phyloP scores from a whole-genome alignment of 2,329 filamentous ascomycete species.

The Neophaeococcomyces mojaviensis region DNA sequence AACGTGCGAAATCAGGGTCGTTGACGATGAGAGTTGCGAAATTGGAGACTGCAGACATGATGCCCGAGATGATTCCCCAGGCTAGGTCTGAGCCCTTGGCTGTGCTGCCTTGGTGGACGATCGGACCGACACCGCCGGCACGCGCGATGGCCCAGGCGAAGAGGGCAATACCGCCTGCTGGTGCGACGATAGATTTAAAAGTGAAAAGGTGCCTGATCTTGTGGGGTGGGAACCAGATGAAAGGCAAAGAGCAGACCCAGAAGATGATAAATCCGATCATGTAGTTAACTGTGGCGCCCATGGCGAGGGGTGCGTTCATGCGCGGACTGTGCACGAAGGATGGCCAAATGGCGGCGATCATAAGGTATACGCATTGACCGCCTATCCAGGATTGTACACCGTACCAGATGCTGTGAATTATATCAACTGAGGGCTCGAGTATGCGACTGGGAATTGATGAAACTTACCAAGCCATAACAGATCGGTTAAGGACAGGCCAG shows the following conservation, averaged over 20 bases:
- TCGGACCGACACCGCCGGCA: constrained; percentile 75
- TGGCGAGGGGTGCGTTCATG: constrained; percentile 34
- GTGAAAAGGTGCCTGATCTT: constrained; percentile 71
- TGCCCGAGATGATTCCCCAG: constrained; percentile 76
- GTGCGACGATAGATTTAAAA: constrained; percentile 78
- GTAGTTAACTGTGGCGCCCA: constrained; percentile 30
- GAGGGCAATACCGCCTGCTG: constrained; percentile 73
- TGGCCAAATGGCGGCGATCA: constrained; percentile 29
- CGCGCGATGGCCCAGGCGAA: constrained; percentile 80
- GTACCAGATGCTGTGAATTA: constrained; percentile 38
- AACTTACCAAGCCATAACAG: constrained; percentile 75
- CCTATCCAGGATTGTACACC: constrained; percentile 32
- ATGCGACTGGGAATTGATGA: too few species aligned
- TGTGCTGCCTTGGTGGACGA: constrained; percentile 61
- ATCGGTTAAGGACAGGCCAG: constrained; percentile 83
- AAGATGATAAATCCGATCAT: constrained; percentile 33
- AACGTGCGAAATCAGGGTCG: constrained; percentile 71
- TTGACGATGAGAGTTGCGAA: constrained; percentile 72
- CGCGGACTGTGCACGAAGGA: constrained; percentile 31
- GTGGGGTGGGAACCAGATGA: constrained; percentile 26
- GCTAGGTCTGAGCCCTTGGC: constrained; percentile 61
- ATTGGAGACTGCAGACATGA: constrained; percentile 86
- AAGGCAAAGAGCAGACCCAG: constrained; percentile 19
- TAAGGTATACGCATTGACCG: constrained; percentile 28
- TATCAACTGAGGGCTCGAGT: too few species aligned